Base-by-base conservation (phyloP, 2,329 filamentous ascomycete species). In the Ophiostoma himal-ulmi region DNA sequence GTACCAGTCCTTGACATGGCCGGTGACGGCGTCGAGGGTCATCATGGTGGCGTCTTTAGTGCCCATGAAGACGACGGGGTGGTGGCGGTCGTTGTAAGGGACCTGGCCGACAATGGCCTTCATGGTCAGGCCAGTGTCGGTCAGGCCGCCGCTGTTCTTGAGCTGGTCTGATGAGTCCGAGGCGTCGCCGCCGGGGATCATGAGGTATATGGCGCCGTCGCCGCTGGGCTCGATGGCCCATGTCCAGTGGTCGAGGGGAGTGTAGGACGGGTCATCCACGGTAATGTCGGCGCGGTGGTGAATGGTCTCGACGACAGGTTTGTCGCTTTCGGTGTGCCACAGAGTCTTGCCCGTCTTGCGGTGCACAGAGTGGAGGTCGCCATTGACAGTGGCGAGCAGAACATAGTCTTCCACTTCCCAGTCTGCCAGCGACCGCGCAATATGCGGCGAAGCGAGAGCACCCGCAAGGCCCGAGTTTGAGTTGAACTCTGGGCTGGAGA, bases 401-500 rank as follows among this genome's bases (percentile, higher is more conserved):
- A 98, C 92, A 88, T 97, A 96, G 85, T 98, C 94, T 92, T 98
- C 94, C 83, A 97, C 94, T 91, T 97, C 93, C 94, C 94, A 98
- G 84, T 97, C 94, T 88, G 94, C 91, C 87, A 98, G 86, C 86
- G 91, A 96, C 89, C 94, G 94, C 94, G 93, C 94, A 91, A 86
- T 85, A 80, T 92, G 90, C 90, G 90, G 91, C 91, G 91, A 89
- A 84, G 90, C 87, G 81, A 91, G 84, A 67, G 37, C n/a, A 39
- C 66, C 66, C 48, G 65, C 65, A 22, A 39, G n/a, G 64, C 64
- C 37, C 22, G 64, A 39, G 36, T 39, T 44, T 5, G 64, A 26
- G 64, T 66, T 44, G 64, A 66, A 37, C 36, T 66, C 64, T 62
- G 57, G 22, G 54, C 54, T 22, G 62, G 62, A 36, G 36, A 44